phyloP scores from a whole-genome alignment of 2,329 filamentous ascomycete genomes.

The Colletotrichum lupini region DNA sequence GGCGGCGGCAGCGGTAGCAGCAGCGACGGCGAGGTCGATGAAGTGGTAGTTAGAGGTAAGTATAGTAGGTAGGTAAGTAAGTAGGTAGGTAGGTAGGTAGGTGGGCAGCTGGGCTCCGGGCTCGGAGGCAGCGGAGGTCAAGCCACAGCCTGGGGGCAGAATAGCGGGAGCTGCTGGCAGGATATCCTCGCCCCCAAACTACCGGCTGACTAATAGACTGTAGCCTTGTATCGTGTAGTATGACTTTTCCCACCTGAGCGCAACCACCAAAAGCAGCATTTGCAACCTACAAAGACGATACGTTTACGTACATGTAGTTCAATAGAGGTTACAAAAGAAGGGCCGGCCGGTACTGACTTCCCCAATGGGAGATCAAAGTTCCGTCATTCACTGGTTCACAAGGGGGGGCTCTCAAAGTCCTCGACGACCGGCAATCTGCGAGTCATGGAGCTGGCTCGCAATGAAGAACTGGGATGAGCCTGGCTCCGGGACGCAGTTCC shows the following conservation, averaged over 20 bases:
- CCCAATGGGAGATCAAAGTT: conserved; percentile 7
- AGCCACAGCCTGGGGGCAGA: too few relatives aligned
- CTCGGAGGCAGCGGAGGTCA: too few relatives aligned
- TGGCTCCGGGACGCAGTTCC: conserved; percentile 28
- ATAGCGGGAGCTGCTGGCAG: too few relatives aligned
- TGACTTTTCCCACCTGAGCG: neutral
- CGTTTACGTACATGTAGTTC: neutral
- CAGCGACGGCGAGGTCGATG: too few relatives aligned
- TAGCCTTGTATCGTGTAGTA: neutral
- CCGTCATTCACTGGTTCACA: conserved; percentile 9
- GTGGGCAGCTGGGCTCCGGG: too few relatives aligned
- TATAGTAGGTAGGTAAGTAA: too few relatives aligned
- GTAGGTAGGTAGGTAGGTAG: too few relatives aligned
- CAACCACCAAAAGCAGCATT: neutral
- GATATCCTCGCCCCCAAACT: too few relatives aligned
- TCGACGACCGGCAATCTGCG: neutral
- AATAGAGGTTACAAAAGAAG: neutral
- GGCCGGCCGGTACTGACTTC: conserved; percentile 8
- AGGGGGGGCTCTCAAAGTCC: neutral
- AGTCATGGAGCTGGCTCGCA: conserved; percentile 21
- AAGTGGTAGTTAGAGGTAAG: too few relatives aligned
- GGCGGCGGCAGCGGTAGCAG: too few relatives aligned
- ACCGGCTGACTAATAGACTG: neutral
- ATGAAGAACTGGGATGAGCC: conserved; percentile 7
- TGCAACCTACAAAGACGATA: neutral